These are phyloP conservation scores for Symbiodinium natans DNA, from an alignment of 73 alveolate species.

Conservation along the genomic window DNA sequence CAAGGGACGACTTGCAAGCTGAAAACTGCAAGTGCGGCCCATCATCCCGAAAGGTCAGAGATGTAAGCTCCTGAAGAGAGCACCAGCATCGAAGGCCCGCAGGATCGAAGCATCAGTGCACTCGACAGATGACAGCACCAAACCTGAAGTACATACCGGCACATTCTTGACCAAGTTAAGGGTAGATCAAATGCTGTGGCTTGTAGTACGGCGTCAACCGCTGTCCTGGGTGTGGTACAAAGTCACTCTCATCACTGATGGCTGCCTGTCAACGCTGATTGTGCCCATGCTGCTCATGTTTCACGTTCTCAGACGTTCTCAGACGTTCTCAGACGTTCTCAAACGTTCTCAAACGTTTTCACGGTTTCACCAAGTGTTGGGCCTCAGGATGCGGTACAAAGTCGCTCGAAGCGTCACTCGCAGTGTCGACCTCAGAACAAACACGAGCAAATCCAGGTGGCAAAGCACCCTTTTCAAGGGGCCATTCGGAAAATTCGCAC, in stretches of 20 bases:
- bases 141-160: too few species aligned
- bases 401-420: not conserved
- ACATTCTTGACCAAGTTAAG: too few species aligned
- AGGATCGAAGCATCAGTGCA: too few species aligned
- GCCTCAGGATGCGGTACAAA: slow-evolving; percentile 3
- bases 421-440: not conserved
- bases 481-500: not conserved
- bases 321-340: too few species aligned
- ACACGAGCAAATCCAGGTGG: not conserved
- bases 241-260: not conserved
- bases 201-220: not conserved
- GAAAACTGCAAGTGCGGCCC: too few species aligned
- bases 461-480: not conserved
- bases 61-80: not conserved
- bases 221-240: not conserved
- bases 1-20: too few species aligned
- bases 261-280: not conserved
- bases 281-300: not conserved
- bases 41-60: not conserved
- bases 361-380: not conserved
- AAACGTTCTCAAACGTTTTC: too few species aligned
- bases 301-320: not conserved
- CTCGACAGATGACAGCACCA: too few species aligned
- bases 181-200: too few species aligned
- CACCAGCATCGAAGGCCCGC: not conserved